Evolutionary conservation across 1,139 yeast species (phyloP), one percentile per base, ranked within the genome.

Genomic region (Kodamaea ohmeri): DNA sequence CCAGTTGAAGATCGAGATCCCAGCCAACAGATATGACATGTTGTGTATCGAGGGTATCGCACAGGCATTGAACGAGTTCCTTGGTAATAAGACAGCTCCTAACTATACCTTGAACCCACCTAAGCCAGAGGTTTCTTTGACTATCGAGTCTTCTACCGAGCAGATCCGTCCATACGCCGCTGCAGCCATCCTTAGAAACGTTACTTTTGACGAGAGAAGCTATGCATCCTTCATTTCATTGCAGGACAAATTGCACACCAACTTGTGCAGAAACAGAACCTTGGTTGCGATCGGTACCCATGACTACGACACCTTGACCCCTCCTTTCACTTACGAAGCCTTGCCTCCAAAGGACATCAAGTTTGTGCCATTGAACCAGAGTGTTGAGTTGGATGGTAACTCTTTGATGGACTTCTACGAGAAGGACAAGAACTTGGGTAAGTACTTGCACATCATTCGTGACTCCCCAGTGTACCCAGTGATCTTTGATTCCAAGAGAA

Each of bases 271-370:
- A 71, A 86, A 90, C 65, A 85, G 99, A 73, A 83, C 96, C 31
- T 76, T 94, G 54, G 98, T 92, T 39, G 97, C 98, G 42, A 89
- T 90, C 73, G 99, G 99, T 53, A 94, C 99, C 42, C 99, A 94
- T 60, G 97, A 94, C 65, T 71, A 84, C 46, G 96, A 87, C 60
- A 78, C 85, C 37, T 69, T 92, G 50, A 63, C 76, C 33, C 88
- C 92, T 18, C 96, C 96, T 39, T 87, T 89, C 69, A 80, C 90
- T 40, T 94, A 88, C 69, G 88, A 84, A 58, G 97, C 92, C 27
- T 71, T 86, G 49, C 71, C 79, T 40, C 97, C 97, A 42, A 68
- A 76, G 51, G 90, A 86, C 35, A 78, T 94, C 60, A 73, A 76
- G 47, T 88, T 88, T 53, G 71, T 71, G 33, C 98, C 98, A 35